Conservation (phyloP, 192 early-diverging fungal species). For the Geranomyces michiganensis region DNA sequence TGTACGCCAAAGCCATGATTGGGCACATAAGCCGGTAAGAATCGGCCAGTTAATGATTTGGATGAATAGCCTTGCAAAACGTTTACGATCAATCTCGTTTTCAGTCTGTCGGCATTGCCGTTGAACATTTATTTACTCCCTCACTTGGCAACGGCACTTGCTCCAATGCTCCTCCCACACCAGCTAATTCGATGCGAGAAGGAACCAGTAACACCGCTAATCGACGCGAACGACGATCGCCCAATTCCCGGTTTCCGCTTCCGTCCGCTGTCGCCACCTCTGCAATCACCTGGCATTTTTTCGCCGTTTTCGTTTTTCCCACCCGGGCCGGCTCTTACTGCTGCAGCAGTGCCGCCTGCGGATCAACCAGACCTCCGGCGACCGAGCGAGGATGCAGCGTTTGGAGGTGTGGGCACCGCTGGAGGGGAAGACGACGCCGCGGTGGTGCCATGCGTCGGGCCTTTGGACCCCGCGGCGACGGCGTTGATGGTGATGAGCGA, state of each 20-base stretch:
- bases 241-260: constrained; percentile 8
- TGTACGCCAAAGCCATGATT: constrained; percentile 8
- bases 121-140: background rate
- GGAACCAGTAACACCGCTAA: background rate
- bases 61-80: no score
- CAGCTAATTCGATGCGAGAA: background rate
- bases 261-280: background rate
- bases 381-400: background rate
- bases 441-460: background rate
- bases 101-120: background rate
- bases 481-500: background rate
- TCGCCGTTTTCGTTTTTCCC: constrained; percentile 1
- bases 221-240: background rate
- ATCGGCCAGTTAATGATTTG: no score
- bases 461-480: background rate
- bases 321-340: background rate
- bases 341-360: background rate
- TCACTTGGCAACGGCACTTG: background rate
- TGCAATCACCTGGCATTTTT: background rate
- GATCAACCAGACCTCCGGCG: background rate
- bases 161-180: background rate
- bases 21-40: constrained; percentile 7
- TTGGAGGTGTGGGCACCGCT: background rate
- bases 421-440: background rate
- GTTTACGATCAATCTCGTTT: background rate